These are phyloP conservation scores for Aspergillus brunneoviolaceus DNA, from an alignment of 2,329 filamentous ascomycete genomes.

Conservation along the genomic window DNA sequence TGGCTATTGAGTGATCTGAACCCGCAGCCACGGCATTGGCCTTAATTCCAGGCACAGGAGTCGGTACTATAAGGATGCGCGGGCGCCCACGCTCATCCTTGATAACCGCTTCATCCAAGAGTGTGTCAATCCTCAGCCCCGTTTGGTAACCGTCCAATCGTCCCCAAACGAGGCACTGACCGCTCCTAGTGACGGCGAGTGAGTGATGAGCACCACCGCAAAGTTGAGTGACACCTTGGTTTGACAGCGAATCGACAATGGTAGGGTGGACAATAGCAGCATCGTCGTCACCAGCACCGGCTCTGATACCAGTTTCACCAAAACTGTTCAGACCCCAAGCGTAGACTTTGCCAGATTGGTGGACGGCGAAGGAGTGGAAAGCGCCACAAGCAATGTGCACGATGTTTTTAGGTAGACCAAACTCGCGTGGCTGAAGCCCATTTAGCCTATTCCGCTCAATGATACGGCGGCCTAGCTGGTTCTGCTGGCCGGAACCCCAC, in stretches of 20 bases:
- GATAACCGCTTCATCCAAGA: conserved; percentile 60
- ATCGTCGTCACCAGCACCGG: conserved; percentile 65
- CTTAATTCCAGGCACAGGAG: conserved; percentile 58
- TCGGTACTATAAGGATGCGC: conserved; percentile 71
- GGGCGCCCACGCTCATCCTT: conserved; percentile 64
- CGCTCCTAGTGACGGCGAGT: conserved; percentile 53
- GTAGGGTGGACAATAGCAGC: conserved; percentile 71
- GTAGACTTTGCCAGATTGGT: conserved; percentile 67
- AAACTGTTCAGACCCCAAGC: conserved; percentile 88
- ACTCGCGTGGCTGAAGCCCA: conserved; percentile 56
- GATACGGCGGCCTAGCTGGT: conserved; percentile 65
- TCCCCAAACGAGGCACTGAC: conserved; percentile 60
- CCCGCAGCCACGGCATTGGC: conserved; percentile 61
- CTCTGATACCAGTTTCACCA: conserved; percentile 70
- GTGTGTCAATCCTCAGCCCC: conserved; percentile 58
- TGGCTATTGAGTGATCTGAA: conserved; percentile 70
- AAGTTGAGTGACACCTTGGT: conserved; percentile 65
- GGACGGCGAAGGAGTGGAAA: conserved; percentile 78
- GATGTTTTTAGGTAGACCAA: conserved; percentile 59
- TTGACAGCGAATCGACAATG: conserved; percentile 63
- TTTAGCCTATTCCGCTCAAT: conserved; percentile 59
- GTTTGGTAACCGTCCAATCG: conserved; percentile 60
- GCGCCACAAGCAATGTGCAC: conserved; percentile 66
- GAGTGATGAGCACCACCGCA: conserved; percentile 77
- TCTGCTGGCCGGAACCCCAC: conserved; percentile 68